Evolutionary conservation across 768 basidiomycete genomes (phyloP).

Genomic region (Amanita pallidorosea): DNA sequence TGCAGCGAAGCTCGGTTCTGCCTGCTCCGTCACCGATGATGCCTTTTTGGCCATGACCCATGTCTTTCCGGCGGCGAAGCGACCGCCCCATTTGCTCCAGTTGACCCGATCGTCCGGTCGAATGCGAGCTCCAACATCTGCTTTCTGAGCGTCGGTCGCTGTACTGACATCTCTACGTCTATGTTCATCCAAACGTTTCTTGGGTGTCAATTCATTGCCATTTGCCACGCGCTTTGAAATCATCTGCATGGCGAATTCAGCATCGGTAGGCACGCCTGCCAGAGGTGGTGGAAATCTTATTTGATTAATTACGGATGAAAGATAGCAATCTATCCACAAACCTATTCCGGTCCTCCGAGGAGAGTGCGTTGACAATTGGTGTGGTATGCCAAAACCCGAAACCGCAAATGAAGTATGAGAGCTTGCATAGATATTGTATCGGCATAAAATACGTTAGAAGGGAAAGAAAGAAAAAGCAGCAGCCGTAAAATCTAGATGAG

Average conservation of each 20-base stretch:
- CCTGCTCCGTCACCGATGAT: conserved; percentile 7
- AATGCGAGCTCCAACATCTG: conserved; percentile 7
- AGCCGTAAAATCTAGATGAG: conserved; percentile 36
- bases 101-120: conserved; percentile 17
- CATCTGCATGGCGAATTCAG: conserved; percentile 61
- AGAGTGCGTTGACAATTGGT: conserved; percentile 44
- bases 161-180: background rate
- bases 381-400: conserved; percentile 52
- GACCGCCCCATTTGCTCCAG: conserved; percentile 49
- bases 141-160: conserved; percentile 3
- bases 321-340: conserved; percentile 11
- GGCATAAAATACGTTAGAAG: conserved; percentile 34
- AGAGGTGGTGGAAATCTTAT: conserved; percentile 37
- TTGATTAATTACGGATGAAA: conserved; percentile 2
- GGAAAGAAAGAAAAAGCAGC: conserved; percentile 24
- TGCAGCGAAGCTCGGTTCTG: conserved; percentile 8
- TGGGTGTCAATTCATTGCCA: conserved; percentile 36
- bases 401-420: conserved; percentile 34
- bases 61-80: conserved; percentile 33
- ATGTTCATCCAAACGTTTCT: conserved; percentile 1
- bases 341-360: conserved; percentile 36
- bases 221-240: conserved; percentile 49
- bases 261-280: conserved; percentile 49
- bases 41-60: conserved; percentile 26
- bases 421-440: conserved; percentile 37